Base-by-base conservation (phyloP, 2,329 filamentous ascomycete species). In the Verticillium dahliae region DNA sequence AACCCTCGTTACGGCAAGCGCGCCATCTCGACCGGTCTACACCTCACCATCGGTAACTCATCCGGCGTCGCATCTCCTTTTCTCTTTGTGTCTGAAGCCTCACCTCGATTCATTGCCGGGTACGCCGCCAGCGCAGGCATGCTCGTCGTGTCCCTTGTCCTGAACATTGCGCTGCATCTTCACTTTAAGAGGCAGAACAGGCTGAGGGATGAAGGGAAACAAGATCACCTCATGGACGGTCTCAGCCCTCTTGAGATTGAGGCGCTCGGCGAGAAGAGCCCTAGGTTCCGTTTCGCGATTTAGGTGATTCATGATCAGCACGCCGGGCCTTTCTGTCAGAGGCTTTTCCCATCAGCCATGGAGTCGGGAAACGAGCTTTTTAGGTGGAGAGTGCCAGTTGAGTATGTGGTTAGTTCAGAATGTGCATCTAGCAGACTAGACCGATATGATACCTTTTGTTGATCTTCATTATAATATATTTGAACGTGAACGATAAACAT, bases 1-100 rank as follows among this genome's bases (percentile, higher is more conserved):
- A 78, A 83, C 38, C 86, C 87, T 0, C 77, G 86, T 6, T 89
- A 88, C 64, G 86, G 85, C 7, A 89, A 89, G 71, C 76, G 87
- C 33, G 85, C 86, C 0, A 83, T 84, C 6, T 85, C 84, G 0
- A 85, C 81, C 0, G 86, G 85, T 0, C 67, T 89, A 60, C 85
- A 88, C 67, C 73, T 88, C 11, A 85, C 80, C 2, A 80, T 87
- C 58, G 86, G 85, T 18, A 89, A 90, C 67, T 78, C 80, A 52
- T 80, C 81, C 15, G 87, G 87, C 6, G 85, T 89, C 38, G 85
- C 87, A 74, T 79, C 84, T 1, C 83, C 84, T 1, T 89, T 88
- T 69, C 71, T 84, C 0, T 85, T 83, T 62, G 74, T 75, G 3
- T 71, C 72, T 0, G 65, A 67, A 0, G 73, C 81, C 63, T 73